Base-by-base conservation (phyloP, 2,329 filamentous ascomycete species). In the Atkinsonella hypoxylon region DNA sequence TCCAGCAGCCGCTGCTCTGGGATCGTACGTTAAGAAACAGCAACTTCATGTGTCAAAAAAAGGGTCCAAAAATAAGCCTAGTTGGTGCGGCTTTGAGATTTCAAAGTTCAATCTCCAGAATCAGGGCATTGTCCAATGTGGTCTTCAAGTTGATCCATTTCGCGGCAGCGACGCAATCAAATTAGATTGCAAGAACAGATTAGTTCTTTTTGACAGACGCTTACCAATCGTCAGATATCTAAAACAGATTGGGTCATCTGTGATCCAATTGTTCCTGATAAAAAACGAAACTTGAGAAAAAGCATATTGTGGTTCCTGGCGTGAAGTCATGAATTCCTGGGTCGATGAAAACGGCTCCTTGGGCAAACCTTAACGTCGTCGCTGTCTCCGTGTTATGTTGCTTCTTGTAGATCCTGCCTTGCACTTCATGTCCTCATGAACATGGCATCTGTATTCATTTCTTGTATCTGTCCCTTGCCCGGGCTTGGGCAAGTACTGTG, bases 151-250 rank as follows among this genome's bases (percentile, higher is more conserved):
- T 48, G 20, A 18, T 45, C 30, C 48, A 7, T 40, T 43, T 56
- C 56, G 56, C 56, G 56, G 56, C 39, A 53, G 56, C 56, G 56
- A 55, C 51, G 53, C 56, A 58, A 58, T 58, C 55, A 53, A 53
- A 54, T 55, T 53, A 47, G 54, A 58, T 58, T 58, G 56, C 56
- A 6, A 49, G 53, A 57, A 57, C 55, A 48, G 2, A 32, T 4
- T 31, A 51, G 51, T 49, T 45, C 49, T 45, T 47, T 17, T 42
- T n/a, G 20, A 22, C 20, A 45, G 47, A 53, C 52, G 52, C 43
- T 53, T 53, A 53, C 52, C 52, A 44, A n/a, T 46, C 52, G 46
- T 51, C 52, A 31, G n/a, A 26, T 18, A 12, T 36, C 39, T 22
- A 45, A 26, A 20, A 44, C 41, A 41, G 20, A 18, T 41, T 8